Evolutionary conservation across 1,139 yeast species (phyloP), one percentile per base, ranked within the genome.

Genomic region (Suhomyces bolitotheri): DNA sequence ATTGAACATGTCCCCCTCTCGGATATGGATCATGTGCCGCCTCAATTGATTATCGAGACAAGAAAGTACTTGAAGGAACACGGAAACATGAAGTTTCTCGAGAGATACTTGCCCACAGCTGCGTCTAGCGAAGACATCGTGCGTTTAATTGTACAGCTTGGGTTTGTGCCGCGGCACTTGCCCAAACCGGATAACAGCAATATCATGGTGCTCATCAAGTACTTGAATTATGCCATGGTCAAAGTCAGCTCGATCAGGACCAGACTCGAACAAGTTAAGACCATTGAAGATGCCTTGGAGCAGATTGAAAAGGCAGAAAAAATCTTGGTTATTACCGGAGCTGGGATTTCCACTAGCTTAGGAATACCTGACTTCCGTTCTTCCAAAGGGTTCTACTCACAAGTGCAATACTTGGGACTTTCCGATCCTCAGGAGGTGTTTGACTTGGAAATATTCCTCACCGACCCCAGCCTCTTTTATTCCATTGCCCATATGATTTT

Each of bases 281-380:
- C 82, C 1, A 52, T 86, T 4, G 82, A 80, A n/a, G 79, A 82
- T 44, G 79, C 83, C 1, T 59, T 78, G 3, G 65, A 66, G 1
- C 73, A 75, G 29, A 66, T 90, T 26, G 50, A 66, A 13, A 64
- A 63, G 8, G 78, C 94, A 56, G 56, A 71, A 13, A 82, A 80
- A 38, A 76, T 92, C 14, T 53, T 92, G 43, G 95, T 92, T 1
- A 65, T 92, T 17, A 88, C 97, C 0, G 98, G 98, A 4, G 98
- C 98, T 0, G 98, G 98, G 13, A 89, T 92, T 29, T 87, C 96
- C 12, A 90, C 97, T 4, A 80, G 90, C 23, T 65, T 90, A 40
- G 97, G 97, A 1, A 90, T 90, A 38, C 97, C 97, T 0, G 98
- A 92, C 62, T 92, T 92, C 63, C 75, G 98, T 53, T 89, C 97